Evolutionary conservation across 1,284 basidiomycete genomes (phyloP).

Genomic region (Leccinum proliferum): DNA sequence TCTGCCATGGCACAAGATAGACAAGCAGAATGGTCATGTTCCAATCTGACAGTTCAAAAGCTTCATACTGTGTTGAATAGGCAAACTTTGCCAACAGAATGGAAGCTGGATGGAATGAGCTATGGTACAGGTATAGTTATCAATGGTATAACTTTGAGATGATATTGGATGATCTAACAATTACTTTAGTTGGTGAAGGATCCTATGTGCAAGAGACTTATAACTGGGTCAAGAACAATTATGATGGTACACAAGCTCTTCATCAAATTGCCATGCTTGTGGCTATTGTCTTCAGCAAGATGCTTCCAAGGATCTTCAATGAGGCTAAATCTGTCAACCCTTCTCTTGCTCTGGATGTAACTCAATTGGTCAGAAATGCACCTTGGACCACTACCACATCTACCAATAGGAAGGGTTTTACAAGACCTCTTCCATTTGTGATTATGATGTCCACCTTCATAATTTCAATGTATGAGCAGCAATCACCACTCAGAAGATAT

Average conservation of each 20-base stretch:
- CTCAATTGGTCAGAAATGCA: not conserved
- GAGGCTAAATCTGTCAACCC: not conserved
- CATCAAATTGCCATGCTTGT: not conserved
- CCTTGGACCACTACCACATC: not conserved
- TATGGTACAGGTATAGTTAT: not conserved
- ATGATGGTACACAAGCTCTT: not conserved
- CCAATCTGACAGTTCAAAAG: not conserved
- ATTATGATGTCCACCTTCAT: not conserved
- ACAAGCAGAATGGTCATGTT: not conserved
- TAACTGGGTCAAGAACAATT: not conserved
- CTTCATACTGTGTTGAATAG: not conserved
- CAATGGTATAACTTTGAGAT: not conserved
- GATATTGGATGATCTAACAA: not conserved
- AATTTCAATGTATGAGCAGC: not conserved
- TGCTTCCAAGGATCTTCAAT: not conserved
- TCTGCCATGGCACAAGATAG: not conserved
- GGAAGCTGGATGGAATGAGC: not conserved
- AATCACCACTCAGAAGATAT: not conserved
- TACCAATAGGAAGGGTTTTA: not conserved
- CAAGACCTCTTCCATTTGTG: not conserved
- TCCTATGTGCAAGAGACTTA: not conserved
- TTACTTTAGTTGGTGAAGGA: not conserved
- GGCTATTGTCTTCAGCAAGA: not conserved
- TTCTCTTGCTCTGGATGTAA: not conserved
- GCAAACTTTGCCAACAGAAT: not conserved